Evolutionary conservation across 108 stramenopile species (phyloP).

Genomic region (Skeletonema marinoi): DNA sequence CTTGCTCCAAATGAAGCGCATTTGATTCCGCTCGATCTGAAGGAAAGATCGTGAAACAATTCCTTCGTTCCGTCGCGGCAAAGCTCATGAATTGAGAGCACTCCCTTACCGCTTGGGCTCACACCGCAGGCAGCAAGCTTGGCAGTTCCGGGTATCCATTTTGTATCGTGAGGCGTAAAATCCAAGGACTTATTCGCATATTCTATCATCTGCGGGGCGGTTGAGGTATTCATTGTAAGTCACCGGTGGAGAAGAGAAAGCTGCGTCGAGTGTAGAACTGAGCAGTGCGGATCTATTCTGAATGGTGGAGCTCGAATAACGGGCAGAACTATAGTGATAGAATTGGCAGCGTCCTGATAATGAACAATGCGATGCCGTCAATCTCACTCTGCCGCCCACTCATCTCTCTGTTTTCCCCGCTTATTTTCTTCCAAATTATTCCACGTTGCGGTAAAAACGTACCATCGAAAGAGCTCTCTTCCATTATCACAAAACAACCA

Average conservation of each 20-base stretch:
- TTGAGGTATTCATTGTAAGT: slow-evolving; percentile 77
- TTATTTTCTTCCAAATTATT: background rate
- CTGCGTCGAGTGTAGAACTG: too few relatives aligned
- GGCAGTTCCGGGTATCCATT: slow-evolving; percentile 83
- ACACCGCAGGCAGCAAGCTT: slow-evolving; percentile 74
- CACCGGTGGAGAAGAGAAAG: too few relatives aligned
- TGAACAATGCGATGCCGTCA: too few relatives aligned
- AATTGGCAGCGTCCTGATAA: too few relatives aligned
- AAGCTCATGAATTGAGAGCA: slow-evolving; percentile 74
- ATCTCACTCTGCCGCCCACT: too few relatives aligned
- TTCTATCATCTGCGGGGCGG: slow-evolving; percentile 91
- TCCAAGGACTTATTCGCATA: slow-evolving; percentile 64
- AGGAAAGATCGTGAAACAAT: slow-evolving; percentile 41
- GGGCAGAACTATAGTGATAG: too few relatives aligned
- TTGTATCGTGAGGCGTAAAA: slow-evolving; percentile 84
- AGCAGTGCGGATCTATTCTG: too few relatives aligned
- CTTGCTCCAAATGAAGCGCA: slow-evolving; percentile 91
- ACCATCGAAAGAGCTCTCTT: background rate
- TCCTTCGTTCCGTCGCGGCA: slow-evolving; percentile 66
- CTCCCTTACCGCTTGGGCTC: slow-evolving; percentile 79
- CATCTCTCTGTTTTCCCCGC: too few relatives aligned
- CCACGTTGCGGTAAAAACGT: background rate
- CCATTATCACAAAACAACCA: background rate
- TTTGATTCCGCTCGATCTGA: slow-evolving; percentile 75
- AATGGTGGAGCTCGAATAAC: too few relatives aligned